Conservation (phyloP, 2,329 filamentous ascomycete species). For the Aspergillus novofumigatus region DNA sequence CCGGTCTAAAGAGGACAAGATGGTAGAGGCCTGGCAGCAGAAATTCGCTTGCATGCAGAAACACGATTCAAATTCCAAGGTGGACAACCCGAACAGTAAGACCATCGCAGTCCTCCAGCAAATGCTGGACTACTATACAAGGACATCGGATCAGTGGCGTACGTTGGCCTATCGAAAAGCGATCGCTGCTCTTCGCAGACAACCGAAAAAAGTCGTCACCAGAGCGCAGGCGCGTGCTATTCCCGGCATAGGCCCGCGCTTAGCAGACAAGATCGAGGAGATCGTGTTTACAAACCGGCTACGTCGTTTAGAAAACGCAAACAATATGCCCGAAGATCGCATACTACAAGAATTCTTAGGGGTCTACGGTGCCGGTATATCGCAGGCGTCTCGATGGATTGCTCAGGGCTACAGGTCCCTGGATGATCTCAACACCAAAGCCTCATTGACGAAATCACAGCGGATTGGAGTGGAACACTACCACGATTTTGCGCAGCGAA, state of each 20-base stretch:
- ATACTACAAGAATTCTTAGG: slow-evolving; percentile 66
- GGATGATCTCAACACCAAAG: slow-evolving; percentile 62
- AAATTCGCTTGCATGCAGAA: slow-evolving; percentile 59
- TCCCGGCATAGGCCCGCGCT: slow-evolving; percentile 63
- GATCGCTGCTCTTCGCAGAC: slow-evolving; percentile 67
- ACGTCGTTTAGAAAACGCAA: slow-evolving; percentile 66
- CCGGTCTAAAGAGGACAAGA: slow-evolving; percentile 1
- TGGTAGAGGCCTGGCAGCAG: slow-evolving; percentile 32
- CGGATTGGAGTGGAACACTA: slow-evolving; percentile 74
- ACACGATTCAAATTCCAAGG: slow-evolving; percentile 41
- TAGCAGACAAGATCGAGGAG: slow-evolving; percentile 85
- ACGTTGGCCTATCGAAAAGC: slow-evolving; percentile 71
- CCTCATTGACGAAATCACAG: slow-evolving; percentile 65
- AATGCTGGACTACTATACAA: slow-evolving; percentile 74
- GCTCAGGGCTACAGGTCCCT: slow-evolving; percentile 69
- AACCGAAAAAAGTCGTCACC: slow-evolving; percentile 60
- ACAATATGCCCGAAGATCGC: slow-evolving; percentile 61
- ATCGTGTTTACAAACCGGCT: slow-evolving; percentile 73
- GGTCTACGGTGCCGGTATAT: slow-evolving; percentile 73
- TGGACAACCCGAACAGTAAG: slow-evolving; percentile 64
- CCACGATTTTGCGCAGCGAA: slow-evolving; percentile 71
- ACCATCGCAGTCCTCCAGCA: slow-evolving; percentile 74
- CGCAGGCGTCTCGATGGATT: slow-evolving; percentile 71
- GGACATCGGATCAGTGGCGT: slow-evolving; percentile 74
- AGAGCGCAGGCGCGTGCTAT: slow-evolving; percentile 65